A percentile compares a stretch with the other conserved stretches of the same genome.
Evolutionary conservation across 2,329 filamentous ascomycete genomes (phyloP).

Genomic region (Calonectria henricotiae): DNA sequence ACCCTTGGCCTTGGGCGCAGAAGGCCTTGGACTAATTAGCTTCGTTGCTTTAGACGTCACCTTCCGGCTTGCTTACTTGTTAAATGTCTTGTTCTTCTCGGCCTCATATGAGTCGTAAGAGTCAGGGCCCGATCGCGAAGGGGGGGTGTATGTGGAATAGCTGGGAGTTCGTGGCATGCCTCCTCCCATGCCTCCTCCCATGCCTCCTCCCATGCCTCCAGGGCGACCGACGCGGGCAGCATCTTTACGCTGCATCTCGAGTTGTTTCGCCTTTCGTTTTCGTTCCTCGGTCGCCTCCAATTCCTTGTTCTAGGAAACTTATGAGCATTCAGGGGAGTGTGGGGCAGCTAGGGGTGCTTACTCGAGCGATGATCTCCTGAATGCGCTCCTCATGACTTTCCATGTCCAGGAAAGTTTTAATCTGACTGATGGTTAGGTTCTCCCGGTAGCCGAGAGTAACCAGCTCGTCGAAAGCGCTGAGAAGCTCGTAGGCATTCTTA

Average conservation of each 20-base stretch:
- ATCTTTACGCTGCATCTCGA: slow-evolving; percentile 99
- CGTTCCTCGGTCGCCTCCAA: slow-evolving; percentile 98
- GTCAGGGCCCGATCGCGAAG: slow-evolving; percentile 81
- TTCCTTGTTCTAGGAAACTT: slow-evolving; percentile 86
- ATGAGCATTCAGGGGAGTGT: slow-evolving; percentile 48
- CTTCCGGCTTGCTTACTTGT: slow-evolving; percentile 73
- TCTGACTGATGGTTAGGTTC: slow-evolving; percentile 96
- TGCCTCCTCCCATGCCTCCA: slow-evolving; percentile 51
- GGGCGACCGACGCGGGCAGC: slow-evolving; percentile 77
- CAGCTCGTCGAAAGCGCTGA: slow-evolving; percentile 97
- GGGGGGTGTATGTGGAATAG: slow-evolving; percentile 92
- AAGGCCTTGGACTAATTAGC: slow-evolving; percentile 61
- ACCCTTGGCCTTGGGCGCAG: slow-evolving; percentile 90
- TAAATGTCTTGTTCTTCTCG: slow-evolving; percentile 93
- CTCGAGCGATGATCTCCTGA: slow-evolving; percentile 95
- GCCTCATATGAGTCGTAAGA: slow-evolving; percentile 96
- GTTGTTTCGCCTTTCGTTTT: slow-evolving; percentile 98
- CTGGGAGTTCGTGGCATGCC: slow-evolving; percentile 81
- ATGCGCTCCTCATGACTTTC: slow-evolving; percentile 99
- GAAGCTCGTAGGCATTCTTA: slow-evolving; percentile 94
- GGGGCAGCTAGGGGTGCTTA: slow-evolving; percentile 61
- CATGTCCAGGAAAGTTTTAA: slow-evolving; percentile 99
- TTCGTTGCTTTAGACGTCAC: background rate
- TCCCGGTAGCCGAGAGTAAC: slow-evolving; percentile 96
- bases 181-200: slow-evolving; percentile 14